Percentiles rank a stretch among this genome's conserved stretches.
phyloP scores from a whole-genome alignment of 108 stramenopile genomes.

The Fistulifera pelliculosa region DNA sequence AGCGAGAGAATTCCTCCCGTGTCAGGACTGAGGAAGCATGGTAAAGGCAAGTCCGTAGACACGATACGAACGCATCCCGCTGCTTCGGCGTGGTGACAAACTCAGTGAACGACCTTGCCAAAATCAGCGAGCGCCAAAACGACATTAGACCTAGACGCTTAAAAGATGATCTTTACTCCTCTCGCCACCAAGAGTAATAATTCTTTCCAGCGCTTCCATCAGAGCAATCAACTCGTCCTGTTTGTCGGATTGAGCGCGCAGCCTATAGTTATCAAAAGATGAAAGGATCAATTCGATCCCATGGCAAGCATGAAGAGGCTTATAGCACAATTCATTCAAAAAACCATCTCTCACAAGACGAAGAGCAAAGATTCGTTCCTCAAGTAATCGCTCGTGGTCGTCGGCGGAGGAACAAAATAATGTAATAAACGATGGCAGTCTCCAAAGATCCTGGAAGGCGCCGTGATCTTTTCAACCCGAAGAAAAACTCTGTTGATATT shows the following conservation, averaged over 20 bases:
- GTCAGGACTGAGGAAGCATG: no score
- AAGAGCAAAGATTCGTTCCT: constrained; percentile 67
- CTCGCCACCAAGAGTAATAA: constrained; percentile 23
- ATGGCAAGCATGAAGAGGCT: constrained; percentile 55
- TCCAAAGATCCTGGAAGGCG: constrained; percentile 66
- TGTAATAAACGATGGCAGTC: constrained; percentile 72
- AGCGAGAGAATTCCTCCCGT: no score
- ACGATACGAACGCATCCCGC: no score
- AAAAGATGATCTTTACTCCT: constrained; percentile 19
- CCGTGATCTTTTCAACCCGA: constrained; percentile 54
- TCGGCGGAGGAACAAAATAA: constrained; percentile 65
- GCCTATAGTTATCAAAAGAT: constrained; percentile 33
- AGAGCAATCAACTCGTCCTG: constrained; percentile 24
- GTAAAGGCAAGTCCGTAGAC: no score
- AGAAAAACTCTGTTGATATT: constrained; percentile 73
- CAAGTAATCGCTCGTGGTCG: constrained; percentile 32
- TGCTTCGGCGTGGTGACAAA: no score
- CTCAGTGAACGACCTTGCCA: no score
- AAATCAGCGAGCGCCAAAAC: constrained; percentile 2
- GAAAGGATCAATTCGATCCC: constrained; percentile 67
- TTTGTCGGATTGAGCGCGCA: constrained; percentile 10
- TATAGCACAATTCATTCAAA: constrained; percentile 49
- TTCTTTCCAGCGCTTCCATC: constrained; percentile 15
- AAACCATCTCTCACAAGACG: constrained; percentile 53
- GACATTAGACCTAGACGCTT: constrained; percentile 24